phyloP scores from a whole-genome alignment of 179 eudicot genomes.

The Silene coronaria region DNA sequence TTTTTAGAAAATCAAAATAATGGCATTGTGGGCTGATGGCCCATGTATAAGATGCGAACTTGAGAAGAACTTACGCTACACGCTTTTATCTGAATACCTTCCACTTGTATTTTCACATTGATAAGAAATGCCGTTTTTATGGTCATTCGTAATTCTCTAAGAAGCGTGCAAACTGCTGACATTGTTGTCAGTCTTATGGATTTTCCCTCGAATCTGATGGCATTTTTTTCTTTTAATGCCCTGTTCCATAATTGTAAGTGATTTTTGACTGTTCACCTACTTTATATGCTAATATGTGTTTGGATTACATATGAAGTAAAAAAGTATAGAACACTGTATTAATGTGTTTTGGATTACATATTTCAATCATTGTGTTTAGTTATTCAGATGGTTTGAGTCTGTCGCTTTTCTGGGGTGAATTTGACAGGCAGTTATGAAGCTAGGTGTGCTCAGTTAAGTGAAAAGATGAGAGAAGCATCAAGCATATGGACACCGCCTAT shows the following conservation, averaged over 20 bases:
- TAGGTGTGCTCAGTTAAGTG: conserved; percentile 49
- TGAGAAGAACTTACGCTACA: no score
- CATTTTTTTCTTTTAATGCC: background rate
- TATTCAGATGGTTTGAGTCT: background rate
- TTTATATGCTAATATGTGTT: background rate
- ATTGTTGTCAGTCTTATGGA: background rate
- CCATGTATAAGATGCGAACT: no score
- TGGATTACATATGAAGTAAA: no score
- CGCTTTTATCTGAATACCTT: no score
- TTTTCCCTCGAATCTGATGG: background rate
- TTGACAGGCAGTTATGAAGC: conserved; percentile 63
- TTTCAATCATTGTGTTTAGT: background rate
- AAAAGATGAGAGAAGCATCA: conserved; percentile 63
- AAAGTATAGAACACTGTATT: no score
- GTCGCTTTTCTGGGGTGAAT: background rate
- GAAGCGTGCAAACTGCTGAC: background rate
- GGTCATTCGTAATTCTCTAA: background rate
- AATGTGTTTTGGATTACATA: background rate
- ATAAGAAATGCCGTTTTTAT: no score
- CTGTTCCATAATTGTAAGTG: background rate
- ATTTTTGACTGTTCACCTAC: background rate
- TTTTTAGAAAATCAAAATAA: no score
- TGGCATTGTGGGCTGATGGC: no score
- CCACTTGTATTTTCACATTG: no score
- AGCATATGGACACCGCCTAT: conserved; percentile 70